phyloP scores from a whole-genome alignment of 495 filamentous ascomycete genomes.

The Penicillium odoratum region DNA sequence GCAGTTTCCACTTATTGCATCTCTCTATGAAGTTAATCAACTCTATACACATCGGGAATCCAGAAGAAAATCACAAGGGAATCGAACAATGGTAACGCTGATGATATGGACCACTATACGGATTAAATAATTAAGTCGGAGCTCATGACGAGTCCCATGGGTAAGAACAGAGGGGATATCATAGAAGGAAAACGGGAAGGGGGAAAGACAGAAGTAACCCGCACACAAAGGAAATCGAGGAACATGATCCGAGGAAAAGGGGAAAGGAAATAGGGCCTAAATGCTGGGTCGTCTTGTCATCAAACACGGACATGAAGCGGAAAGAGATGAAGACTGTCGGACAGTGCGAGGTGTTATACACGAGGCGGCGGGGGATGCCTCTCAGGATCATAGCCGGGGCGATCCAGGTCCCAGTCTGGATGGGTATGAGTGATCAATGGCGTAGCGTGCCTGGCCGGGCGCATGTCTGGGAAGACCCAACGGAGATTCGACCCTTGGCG shows the following conservation, averaged over 20 bases:
- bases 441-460: conserved; percentile 6
- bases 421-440: conserved; percentile 4
- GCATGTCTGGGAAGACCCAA: conserved; percentile 6
- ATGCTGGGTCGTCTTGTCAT: conserved; percentile 51
- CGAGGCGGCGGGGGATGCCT: conserved; percentile 29
- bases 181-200: conserved; percentile 29
- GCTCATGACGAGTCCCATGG: conserved; percentile 25
- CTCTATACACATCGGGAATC: conserved; percentile 23
- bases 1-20: conserved; percentile 10
- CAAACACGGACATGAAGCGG: conserved; percentile 47
- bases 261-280: conserved; percentile 32
- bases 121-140: conserved; percentile 34
- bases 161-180: conserved; percentile 38
- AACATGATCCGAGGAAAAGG: conserved; percentile 2
- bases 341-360: conserved; percentile 45
- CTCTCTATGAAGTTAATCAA: conserved; percentile 21
- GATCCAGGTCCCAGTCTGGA: conserved; percentile 5
- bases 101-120: conserved; percentile 25
- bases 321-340: conserved; percentile 25
- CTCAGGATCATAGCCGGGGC: conserved; percentile 22
- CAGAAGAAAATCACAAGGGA: conserved; percentile 21
- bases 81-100: conserved; percentile 25
- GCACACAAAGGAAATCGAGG: conserved; percentile 21
- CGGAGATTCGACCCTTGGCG: conserved; percentile 5
- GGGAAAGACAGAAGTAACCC: conserved; percentile 15